Conservation (phyloP, 345 rosid genomes). For the Sisymbrium altissimum region DNA sequence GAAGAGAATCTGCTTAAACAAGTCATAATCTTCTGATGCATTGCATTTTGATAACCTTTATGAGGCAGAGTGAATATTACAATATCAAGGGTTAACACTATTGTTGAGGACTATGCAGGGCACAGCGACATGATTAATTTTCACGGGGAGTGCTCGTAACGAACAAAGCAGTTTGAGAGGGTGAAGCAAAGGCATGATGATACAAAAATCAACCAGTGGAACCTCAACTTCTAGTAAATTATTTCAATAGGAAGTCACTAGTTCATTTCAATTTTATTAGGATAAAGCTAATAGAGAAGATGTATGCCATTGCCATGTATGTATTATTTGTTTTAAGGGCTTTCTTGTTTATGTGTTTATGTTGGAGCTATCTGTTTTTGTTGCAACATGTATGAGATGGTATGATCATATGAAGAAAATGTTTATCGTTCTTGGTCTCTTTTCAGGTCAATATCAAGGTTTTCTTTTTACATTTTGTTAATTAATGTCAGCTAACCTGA, state of each 20-base stretch:
- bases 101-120: conserved; percentile 36
- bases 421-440: background rate
- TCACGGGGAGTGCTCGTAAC: conserved; percentile 23
- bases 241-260: background rate
- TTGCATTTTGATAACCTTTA: background rate
- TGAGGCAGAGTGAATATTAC: background rate
- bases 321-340: background rate
- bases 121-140: conserved; percentile 42
- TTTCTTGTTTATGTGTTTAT: background rate
- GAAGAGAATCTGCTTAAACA: background rate
- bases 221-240: conserved; percentile 9
- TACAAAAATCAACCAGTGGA: conserved; percentile 28
- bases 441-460: background rate
- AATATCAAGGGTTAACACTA: background rate
- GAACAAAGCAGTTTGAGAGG: background rate
- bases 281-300: background rate
- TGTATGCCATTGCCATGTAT: too few relatives aligned
- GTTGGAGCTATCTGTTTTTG: background rate
- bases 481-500: background rate
- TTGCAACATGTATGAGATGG: background rate
- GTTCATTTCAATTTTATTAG: conserved; percentile 4
- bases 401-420: background rate
- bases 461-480: background rate
- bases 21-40: background rate
- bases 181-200: conserved; percentile 29